phyloP scores from a whole-genome alignment of 1,284 basidiomycete genomes.

The Takashimella koratensis region DNA sequence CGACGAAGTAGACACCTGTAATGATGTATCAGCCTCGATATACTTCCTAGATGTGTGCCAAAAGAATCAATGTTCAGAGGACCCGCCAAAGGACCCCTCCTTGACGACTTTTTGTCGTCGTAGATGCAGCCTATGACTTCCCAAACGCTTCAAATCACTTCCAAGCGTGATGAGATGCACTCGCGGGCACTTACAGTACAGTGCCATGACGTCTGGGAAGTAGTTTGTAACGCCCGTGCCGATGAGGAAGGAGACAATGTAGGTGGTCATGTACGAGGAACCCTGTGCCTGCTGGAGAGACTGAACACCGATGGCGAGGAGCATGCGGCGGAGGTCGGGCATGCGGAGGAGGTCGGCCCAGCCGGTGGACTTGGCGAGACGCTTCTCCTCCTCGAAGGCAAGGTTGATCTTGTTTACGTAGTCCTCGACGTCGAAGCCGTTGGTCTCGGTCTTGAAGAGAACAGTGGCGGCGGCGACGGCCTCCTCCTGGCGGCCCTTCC shows the following conservation, averaged over 20 bases:
- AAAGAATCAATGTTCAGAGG: too few species aligned
- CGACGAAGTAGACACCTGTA: conserved; percentile 7
- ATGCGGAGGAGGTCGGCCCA: conserved; percentile 15
- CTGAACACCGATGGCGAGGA: conserved; percentile 24
- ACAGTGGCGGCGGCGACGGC: conserved; percentile 11
- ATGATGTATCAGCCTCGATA: conserved; percentile 8
- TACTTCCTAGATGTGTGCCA: too few species aligned
- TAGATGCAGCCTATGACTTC: conserved; percentile 19
- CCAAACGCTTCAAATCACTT: too few species aligned
- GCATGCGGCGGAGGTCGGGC: conserved; percentile 17
- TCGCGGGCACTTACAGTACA: too few species aligned
- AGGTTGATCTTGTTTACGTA: conserved; percentile 17
- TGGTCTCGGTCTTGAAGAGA: conserved; percentile 14
- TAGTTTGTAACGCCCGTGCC: conserved; percentile 9
- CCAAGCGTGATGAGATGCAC: too few species aligned
- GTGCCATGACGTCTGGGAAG: not conserved
- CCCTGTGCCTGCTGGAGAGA: conserved; percentile 27
- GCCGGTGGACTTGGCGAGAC: conserved; percentile 4
- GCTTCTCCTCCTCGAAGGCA: conserved; percentile 24
- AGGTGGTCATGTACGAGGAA: conserved; percentile 21
- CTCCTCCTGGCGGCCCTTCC: conserved; percentile 18
- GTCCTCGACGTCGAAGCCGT: conserved; percentile 16
- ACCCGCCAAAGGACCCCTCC: conserved; percentile 1
- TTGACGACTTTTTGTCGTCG: conserved; percentile 20
- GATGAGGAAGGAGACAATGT: conserved; percentile 26